phyloP scores from a whole-genome alignment of 306 rosid species.

The Sindora glabra region DNA sequence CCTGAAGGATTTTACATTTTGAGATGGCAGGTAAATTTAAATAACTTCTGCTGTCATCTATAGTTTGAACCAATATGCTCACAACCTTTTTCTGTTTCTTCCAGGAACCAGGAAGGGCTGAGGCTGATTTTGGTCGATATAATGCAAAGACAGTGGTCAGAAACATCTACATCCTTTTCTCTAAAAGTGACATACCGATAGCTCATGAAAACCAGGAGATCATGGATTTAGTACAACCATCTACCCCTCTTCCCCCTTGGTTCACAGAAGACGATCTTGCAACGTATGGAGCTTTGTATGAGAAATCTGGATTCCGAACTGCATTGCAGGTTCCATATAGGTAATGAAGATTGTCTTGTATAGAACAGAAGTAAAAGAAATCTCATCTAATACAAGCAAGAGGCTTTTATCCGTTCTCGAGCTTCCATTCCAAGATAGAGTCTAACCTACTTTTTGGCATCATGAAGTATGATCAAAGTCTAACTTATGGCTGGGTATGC shows the following conservation, averaged over 20 bases:
- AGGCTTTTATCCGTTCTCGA: neutral
- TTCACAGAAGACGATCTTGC: conserved; percentile 67
- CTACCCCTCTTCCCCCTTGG: conserved; percentile 75
- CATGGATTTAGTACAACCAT: conserved; percentile 74
- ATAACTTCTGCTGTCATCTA: neutral
- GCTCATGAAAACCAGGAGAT: conserved; percentile 72
- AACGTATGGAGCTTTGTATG: conserved; percentile 51
- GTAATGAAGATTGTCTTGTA: conserved; percentile 21
- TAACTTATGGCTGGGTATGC: no score
- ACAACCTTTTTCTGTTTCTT: conserved; percentile 1
- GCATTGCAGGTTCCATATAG: conserved; percentile 74
- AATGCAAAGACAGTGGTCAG: conserved; percentile 58
- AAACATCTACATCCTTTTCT: conserved; percentile 72
- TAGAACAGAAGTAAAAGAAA: neutral
- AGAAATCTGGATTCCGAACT: conserved; percentile 70
- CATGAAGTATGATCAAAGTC: no score
- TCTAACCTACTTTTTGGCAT: no score
- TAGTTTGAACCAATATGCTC: neutral
- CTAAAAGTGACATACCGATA: conserved; percentile 61
- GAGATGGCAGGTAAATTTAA: conserved; percentile 53
- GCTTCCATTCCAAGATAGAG: neutral
- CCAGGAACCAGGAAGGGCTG: conserved; percentile 77
- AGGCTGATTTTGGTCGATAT: conserved; percentile 74
- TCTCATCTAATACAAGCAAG: neutral
- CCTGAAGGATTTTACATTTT: conserved; percentile 78